Evolutionary conservation across 78 protist species (phyloP), one percentile per base, ranked within the genome.

Genomic region (Diacronema lutheri): DNA sequence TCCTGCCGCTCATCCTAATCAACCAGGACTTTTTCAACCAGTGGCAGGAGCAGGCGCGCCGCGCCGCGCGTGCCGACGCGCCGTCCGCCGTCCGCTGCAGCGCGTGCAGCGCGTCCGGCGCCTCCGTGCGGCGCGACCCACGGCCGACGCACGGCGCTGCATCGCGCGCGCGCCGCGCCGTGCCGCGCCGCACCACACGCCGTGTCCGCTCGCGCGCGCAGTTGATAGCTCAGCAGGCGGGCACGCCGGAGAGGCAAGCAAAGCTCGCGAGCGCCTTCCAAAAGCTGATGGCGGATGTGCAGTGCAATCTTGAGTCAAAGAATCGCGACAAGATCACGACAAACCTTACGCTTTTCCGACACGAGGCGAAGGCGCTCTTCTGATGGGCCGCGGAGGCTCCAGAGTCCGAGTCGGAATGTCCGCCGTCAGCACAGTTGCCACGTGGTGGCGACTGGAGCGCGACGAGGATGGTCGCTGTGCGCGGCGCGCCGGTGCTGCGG

Each of bases 211-310:
- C n/a, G 74, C 55, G 74, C 41, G 41, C 25, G 74, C 41, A n/a
- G 25, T 11, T 68, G 55, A 14, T 68, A 4, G 7, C 41, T 13
- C 29, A 68, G 38, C 40, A 25, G 68, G 40, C 83, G 21, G 41
- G 26, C 55, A 7, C 25, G 12, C 83, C 38, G 11, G 84, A 61
- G 37, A 10, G 71, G 71, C 84, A 60, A 72, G 33, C 25, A 33
- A 60, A 38, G 57, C 57, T 80, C 11, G 31, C 56, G 4, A 9
- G 4, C 26, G 56, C 72, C 19, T 58, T 80, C 37, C 69, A 60
- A 23, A 40, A 46, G 50, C 71, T 80, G 58, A 80, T 80, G 84
- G 41, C n/a, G 5, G 84, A 37, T 37, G 71, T 80, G 9, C 84
- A 80, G 25, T 0, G 9, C 60, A 58, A 33, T 26, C 56, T 80